Base-by-base conservation (phyloP, 2,329 filamentous ascomycete species). In the Aspergillus aculeatus region DNA sequence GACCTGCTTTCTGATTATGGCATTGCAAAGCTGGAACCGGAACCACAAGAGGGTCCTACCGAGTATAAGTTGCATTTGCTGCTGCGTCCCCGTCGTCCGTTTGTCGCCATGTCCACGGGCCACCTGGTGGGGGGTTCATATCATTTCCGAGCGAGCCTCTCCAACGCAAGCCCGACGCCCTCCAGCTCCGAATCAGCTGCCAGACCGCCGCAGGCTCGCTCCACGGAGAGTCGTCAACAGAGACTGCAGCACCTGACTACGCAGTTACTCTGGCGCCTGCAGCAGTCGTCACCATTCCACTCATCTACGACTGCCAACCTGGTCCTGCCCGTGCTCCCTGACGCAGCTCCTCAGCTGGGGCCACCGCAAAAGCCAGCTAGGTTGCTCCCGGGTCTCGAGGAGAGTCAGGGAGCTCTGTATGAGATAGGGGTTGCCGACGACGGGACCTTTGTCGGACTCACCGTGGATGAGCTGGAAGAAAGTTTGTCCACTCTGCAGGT, bases 361-460 rank as follows among this genome's bases (percentile, higher is more conserved):
- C 76, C 78, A 14, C 81, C 81, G 35, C 78, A 79, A 24, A 81
- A 82, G 64, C 83, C 83, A 7, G 79, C 80, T 47, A 83, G 81
- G 53, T 76, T 88, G 32, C 75, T 87, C 12, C 84, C 93, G 2
- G 92, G 95, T 0, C 80, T 99, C 9, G 94, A 98, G 72, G 93
- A 96, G 73, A 97, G 92, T 16, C 89, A 91, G 66, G 95, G 95
- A 5, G 95, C 95, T 1, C 77, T 98, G 53, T 99, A 99, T 68
- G 94, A 99, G 75, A 96, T 99, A 73, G 95, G 95, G 0, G 92
- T 99, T 10, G 90, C 93, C 29, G 95, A 99, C 73, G 92, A 98
- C 77, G 95, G 95, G 7, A 92, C 89, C 0, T 87, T 99, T 59
- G 86, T 96, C 47, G 95, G 95, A 0, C 81, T 99, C 50, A 90